A percentile compares a stretch with the other conserved stretches of the same genome.
These are phyloP conservation scores for Leptosphaerulina australis DNA, from an alignment of 2,329 filamentous ascomycete genomes.

Conservation along the genomic window DNA sequence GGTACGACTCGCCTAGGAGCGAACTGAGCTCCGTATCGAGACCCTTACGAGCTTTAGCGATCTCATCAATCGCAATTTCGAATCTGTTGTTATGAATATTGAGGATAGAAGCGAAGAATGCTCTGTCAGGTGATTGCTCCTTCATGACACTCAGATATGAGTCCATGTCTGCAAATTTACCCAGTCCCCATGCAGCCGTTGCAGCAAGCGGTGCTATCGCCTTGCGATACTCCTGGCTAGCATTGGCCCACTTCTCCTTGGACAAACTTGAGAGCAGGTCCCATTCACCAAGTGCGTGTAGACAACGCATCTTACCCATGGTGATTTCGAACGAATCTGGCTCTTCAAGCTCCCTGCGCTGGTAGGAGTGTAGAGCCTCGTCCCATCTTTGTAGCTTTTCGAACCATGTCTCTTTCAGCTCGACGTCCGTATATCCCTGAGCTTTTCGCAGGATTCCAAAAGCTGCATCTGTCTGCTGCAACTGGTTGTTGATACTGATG, in stretches of 20 bases:
- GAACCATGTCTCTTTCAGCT: conserved; percentile 97
- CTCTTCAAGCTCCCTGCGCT: conserved; percentile 78
- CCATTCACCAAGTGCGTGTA: conserved; percentile 97
- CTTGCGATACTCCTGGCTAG: conserved; percentile 82
- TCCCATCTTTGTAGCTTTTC: conserved; percentile 99
- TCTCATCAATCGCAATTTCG: conserved; percentile 83
- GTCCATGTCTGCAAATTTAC: conserved; percentile 98
- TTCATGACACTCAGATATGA: conserved; percentile 96
- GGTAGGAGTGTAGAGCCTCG: conserved; percentile 90
- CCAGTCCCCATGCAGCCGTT: conserved; percentile 92
- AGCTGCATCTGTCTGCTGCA: conserved; percentile 97
- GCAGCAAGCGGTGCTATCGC: conserved; percentile 92
- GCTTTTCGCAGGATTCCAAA: conserved; percentile 97
- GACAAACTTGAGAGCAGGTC: conserved; percentile 87
- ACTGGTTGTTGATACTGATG: conserved; percentile 98
- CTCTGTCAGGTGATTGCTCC: conserved; percentile 86
- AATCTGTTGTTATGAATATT: conserved; percentile 96
- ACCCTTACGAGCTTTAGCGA: conserved; percentile 89
- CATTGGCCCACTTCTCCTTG: conserved; percentile 92
- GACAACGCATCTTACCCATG: conserved; percentile 99
- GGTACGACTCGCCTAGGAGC: conserved; percentile 97
- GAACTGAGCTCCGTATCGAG: conserved; percentile 95
- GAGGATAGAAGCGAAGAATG: conserved; percentile 96
- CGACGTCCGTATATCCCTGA: conserved; percentile 93
- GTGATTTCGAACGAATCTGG: conserved; percentile 85